phyloP scores from a whole-genome alignment of 2,329 filamentous ascomycete genomes.

The Pseudohalonectria lignicola region DNA sequence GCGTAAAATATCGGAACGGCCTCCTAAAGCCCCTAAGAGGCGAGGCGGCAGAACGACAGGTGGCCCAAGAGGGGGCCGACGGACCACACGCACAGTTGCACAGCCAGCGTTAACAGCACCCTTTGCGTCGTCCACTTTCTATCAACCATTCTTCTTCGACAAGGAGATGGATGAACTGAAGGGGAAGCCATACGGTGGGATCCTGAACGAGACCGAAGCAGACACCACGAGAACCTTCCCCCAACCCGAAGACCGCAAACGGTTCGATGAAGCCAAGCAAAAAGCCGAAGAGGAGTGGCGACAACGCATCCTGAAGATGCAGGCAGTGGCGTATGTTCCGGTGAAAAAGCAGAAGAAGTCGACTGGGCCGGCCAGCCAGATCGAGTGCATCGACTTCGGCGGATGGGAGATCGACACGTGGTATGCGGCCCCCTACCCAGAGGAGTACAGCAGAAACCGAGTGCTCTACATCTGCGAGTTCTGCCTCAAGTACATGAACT shows the following conservation, averaged over 20 bases:
- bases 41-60: not conserved
- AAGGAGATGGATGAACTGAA: conserved; percentile 82
- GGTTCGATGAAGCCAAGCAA: conserved; percentile 82
- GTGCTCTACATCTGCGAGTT: conserved; percentile 99
- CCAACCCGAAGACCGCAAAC: conserved; percentile 64
- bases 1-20: conserved; percentile 12
- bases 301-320: conserved; percentile 45
- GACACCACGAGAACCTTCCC: conserved; percentile 87
- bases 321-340: conserved; percentile 52
- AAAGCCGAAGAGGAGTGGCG: conserved; percentile 91
- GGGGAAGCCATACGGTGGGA: conserved; percentile 90
- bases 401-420: conserved; percentile 97
- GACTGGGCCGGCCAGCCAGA: conserved; percentile 83
- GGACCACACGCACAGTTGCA: not conserved
- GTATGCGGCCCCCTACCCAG: conserved; percentile 96
- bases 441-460: conserved; percentile 93
- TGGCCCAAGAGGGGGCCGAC: not conserved
- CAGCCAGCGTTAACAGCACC: conserved; percentile 36
- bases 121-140: conserved; percentile 48
- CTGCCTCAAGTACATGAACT: conserved; percentile 99
- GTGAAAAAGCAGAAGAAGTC: conserved; percentile 61
- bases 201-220: conserved; percentile 77
- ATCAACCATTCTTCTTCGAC: conserved; percentile 78
- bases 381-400: conserved; percentile 97
- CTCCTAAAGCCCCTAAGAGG: not conserved